These are phyloP conservation scores for Globisporangium perplexum DNA, from an alignment of 352 stramenopile species.

Conservation along the genomic window DNA sequence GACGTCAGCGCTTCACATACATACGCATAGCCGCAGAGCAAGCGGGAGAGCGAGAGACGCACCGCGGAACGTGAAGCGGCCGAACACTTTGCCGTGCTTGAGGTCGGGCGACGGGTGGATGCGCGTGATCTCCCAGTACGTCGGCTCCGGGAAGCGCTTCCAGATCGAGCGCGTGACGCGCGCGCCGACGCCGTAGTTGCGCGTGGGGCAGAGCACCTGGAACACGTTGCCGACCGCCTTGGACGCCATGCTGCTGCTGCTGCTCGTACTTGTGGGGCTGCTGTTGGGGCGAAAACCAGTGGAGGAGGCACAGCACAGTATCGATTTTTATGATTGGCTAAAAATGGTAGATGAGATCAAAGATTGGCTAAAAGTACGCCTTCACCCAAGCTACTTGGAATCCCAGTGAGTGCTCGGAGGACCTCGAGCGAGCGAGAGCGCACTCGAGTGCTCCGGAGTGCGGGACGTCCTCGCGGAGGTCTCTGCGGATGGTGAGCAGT, in stretches of 20 bases:
- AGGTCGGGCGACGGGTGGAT: conserved; percentile 66
- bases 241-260: conserved; percentile 19
- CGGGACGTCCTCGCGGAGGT: too few species aligned
- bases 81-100: conserved; percentile 85
- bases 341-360: too few species aligned
- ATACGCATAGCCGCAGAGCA: not conserved
- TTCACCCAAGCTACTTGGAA: too few species aligned
- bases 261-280: not conserved
- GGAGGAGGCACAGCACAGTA: too few species aligned
- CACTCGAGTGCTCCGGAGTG: too few species aligned
- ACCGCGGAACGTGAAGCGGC: conserved; percentile 78
- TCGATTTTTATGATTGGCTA: too few species aligned
- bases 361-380: too few species aligned
- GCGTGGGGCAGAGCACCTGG: conserved; percentile 62
- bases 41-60: conserved; percentile 16
- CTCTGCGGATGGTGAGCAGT: too few species aligned
- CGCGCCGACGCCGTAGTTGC: conserved; percentile 63
- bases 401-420: too few species aligned
- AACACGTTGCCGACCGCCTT: conserved; percentile 67
- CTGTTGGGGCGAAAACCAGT: conserved; percentile 1
- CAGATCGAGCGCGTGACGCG: conserved; percentile 75
- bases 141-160: conserved; percentile 64
- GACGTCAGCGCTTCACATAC: not conserved
- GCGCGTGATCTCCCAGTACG: conserved; percentile 80
- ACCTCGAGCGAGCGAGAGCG: too few species aligned